These are phyloP conservation scores for Ogataea nitratoaversa DNA, from an alignment of 805 yeast species.

Conservation along the genomic window DNA sequence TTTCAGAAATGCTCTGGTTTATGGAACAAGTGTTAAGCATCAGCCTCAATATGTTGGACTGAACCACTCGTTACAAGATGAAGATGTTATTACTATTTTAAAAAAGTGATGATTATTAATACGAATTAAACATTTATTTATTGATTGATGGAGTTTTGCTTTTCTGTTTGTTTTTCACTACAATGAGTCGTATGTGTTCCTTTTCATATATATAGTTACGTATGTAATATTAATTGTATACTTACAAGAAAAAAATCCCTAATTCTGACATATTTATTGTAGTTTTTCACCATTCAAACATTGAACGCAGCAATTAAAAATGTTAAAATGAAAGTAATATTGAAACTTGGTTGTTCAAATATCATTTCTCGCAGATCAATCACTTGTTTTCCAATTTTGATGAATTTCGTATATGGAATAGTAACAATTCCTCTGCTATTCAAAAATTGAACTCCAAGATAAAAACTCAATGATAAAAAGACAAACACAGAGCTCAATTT, in stretches of 20 bases:
- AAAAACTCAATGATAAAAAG: conserved; percentile 42
- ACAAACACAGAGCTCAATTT: conserved; percentile 53
- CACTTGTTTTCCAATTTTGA: conserved; percentile 33
- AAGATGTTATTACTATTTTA: conserved; percentile 93
- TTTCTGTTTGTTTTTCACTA: not conserved
- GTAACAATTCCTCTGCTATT: conserved; percentile 49
- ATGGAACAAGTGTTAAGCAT: conserved; percentile 92
- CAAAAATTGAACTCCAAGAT: conserved; percentile 47
- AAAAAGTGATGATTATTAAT: conserved; percentile 44
- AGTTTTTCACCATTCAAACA: conserved; percentile 12
- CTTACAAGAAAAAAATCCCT: too few species aligned
- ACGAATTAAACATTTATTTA: not conserved
- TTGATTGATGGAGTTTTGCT: not conserved
- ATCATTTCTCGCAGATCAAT: conserved; percentile 48
- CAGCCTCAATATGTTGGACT: conserved; percentile 97
- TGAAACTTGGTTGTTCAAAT: conserved; percentile 59
- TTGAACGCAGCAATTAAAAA: conserved; percentile 61
- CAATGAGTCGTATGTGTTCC: too few species aligned
- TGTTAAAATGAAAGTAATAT: conserved; percentile 47
- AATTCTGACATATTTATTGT: not conserved
- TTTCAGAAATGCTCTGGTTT: conserved; percentile 89
- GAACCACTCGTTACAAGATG: conserved; percentile 80
- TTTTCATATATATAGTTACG: too few species aligned
- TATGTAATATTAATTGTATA: too few species aligned
- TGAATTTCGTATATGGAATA: conserved; percentile 37